A percentile compares a stretch with the other conserved stretches of the same genome.
Conservation (phyloP, 2,329 filamentous ascomycete species). For the Stachybotrys elegans region DNA sequence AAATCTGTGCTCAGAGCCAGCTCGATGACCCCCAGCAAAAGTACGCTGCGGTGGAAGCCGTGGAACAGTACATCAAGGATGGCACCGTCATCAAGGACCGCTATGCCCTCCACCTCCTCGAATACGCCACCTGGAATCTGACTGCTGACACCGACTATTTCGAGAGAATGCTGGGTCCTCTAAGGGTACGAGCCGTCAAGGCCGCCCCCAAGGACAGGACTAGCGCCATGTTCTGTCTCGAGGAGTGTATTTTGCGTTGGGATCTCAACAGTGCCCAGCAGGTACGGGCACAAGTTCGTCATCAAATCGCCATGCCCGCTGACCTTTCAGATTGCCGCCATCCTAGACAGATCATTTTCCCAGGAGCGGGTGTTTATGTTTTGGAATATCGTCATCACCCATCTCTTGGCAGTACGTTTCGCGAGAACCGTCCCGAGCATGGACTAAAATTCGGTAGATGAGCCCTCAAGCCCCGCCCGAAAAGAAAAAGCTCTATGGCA, state of each 20-base stretch:
- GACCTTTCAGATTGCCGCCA: constrained; percentile 44
- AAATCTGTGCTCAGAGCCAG: constrained; percentile 46
- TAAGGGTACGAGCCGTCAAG: constrained; percentile 48
- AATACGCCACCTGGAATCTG: constrained; percentile 45
- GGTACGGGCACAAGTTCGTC: too few relatives aligned
- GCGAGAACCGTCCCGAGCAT: neutral
- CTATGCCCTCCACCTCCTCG: constrained; percentile 48
- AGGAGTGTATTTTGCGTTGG: constrained; percentile 49
- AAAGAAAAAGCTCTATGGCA: constrained; percentile 47
- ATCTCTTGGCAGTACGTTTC: constrained; percentile 45
- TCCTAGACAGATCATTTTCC: constrained; percentile 46
- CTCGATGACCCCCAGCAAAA: constrained; percentile 44
- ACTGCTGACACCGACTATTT: constrained; percentile 39
- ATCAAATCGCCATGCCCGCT: constrained; percentile 2
- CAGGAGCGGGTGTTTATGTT: constrained; percentile 45
- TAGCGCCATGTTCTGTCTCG: constrained; percentile 38
- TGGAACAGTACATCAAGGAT: constrained; percentile 43
- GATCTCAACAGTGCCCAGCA: constrained; percentile 54
- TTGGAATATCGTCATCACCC: constrained; percentile 50
- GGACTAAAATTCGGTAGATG: constrained; percentile 23
- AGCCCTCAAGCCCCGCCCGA: constrained; percentile 40
- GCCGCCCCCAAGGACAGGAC: constrained; percentile 42
- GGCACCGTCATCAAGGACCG: constrained; percentile 41
- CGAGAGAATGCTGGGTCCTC: constrained; percentile 38
- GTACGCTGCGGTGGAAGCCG: constrained; percentile 35